Conservation (phyloP, 441 rosid genomes). For the Pelargonium australe region DNA sequence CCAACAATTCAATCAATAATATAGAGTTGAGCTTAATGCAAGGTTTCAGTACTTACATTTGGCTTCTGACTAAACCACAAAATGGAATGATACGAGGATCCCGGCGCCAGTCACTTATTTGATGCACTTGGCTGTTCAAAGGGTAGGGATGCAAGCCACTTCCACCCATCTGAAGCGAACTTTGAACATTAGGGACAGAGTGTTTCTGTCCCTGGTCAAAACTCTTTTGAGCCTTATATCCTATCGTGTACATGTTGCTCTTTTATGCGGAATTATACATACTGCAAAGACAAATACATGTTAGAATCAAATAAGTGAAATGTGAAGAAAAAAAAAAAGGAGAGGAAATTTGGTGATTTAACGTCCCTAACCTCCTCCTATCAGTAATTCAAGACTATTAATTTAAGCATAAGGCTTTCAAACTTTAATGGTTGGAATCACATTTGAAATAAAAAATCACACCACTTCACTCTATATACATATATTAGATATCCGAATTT, state of each 20-base stretch:
- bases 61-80: conserved; percentile 21
- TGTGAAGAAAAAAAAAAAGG: background rate
- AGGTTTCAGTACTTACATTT: conserved; percentile 22
- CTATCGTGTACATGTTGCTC: conserved; percentile 15
- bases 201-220: conserved; percentile 14
- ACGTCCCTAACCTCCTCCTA: background rate
- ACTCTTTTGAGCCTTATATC: conserved; percentile 5
- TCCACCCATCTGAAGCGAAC: conserved; percentile 12
- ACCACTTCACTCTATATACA: background rate
- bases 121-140: conserved; percentile 1
- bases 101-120: conserved; percentile 20
- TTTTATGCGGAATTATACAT: background rate
- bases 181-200: conserved; percentile 13
- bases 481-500: background rate
- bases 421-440: background rate
- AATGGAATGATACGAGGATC: conserved; percentile 15
- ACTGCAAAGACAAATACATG: conserved; percentile 5
- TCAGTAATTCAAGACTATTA: background rate
- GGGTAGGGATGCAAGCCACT: conserved; percentile 8
- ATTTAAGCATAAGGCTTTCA: background rate
- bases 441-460: background rate
- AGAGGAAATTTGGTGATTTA: background rate
- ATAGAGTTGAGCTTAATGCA: background rate
- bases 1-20: background rate
- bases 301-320: background rate